Evolutionary conservation across 108 stramenopile genomes (phyloP), one percentile per base, ranked within the genome.

Genomic region (Pseudonitzschia pungens): DNA sequence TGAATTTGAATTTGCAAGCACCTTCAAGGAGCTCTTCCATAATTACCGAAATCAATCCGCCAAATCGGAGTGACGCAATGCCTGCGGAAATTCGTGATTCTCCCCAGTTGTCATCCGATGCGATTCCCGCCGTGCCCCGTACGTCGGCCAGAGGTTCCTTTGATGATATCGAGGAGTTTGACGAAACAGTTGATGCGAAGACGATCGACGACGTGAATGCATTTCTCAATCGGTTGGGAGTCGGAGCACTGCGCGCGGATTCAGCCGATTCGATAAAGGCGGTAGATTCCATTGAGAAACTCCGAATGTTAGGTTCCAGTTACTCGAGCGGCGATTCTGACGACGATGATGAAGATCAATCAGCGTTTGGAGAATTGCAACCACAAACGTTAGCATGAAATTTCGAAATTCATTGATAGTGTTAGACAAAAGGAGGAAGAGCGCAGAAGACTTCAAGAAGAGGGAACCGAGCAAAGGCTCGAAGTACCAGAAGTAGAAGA

Each of bases 321-420:
- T 22, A 8, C 5, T 27, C 24, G 21, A 27, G 31, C 31, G 2
- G 44, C 11, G 6, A 20, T 21, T 74, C 65, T 42, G 50, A 58
- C 36, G 68, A 32, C 42, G 22, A 42, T 22, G 43, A 62, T 62
- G 67, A 68, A 31, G 52, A 52, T 65, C 52, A 48, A 26, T 53
- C 62, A 9, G 21, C n/a, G 14, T 41, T 57, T 42, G 57, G 29
- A 18, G 70, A 71, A n/a, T n/a, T n/a, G n/a, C 51, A 73, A 9
- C 81, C 81, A 1, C 64, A 72, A 73, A 76, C 81, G 11, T 45
- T 76, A 27, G 81, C 75, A 29, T n/a, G 81, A 73, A 58, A 81
- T 81, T 70, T 75, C 70, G 20, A 59, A 44, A 4, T 72, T 68
- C 29, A 81, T 81, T 65, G 81, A 81, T 56, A 24, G 66, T 11